Evolutionary conservation across 1,139 yeast genomes (phyloP), one percentile per base, ranked within the genome.

Genomic region (Lodderomyces metapsilosis): DNA sequence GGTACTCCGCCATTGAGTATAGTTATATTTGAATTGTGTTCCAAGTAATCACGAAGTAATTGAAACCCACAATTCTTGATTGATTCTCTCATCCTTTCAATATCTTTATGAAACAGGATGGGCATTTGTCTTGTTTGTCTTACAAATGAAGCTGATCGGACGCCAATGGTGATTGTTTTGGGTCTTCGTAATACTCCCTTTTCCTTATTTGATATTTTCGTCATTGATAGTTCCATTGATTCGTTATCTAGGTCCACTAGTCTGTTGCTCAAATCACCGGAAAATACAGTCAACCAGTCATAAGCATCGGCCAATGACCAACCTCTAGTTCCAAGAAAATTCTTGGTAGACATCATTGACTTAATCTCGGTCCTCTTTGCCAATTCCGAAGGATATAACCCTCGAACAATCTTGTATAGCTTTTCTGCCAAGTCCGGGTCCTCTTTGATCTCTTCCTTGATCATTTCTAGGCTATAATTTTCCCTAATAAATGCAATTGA

Each of bases 301-400:
- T 70, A 54, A 18, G 88, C 80, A 52, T 88, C 96, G 2, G 65
- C 66, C 2, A 75, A 51, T 1, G 72, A 69, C 6, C 60, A 62
- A 0, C 85, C 77, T n/a, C 63, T 64, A 0, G 76, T 53, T 1
- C 51, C 71, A 43, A 81, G 61, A 58, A 92, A 83, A 53, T 89
- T 88, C 56, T 92, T 92, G 39, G 84, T 80, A 0, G 97, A 84
- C 65, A 82, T 81, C 98, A 92, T 89, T 1, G 95, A 84, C 56
- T 89, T 88, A 16, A 87, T 74, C 30, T 82, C 80, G 0, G 82
- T 76, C 42, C 84, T 67, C 15, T 77, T 69, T 11, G 74, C 68
- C 8, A 92, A 64, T 34, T 80, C 82, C 20, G 69, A 68, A 27
- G 64, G 53, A 44, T 71, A 71, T 15, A 71, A 59, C 0, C 98